These are phyloP conservation scores for Fusarium scirpi DNA, from an alignment of 2,329 filamentous ascomycete genomes.

Conservation along the genomic window DNA sequence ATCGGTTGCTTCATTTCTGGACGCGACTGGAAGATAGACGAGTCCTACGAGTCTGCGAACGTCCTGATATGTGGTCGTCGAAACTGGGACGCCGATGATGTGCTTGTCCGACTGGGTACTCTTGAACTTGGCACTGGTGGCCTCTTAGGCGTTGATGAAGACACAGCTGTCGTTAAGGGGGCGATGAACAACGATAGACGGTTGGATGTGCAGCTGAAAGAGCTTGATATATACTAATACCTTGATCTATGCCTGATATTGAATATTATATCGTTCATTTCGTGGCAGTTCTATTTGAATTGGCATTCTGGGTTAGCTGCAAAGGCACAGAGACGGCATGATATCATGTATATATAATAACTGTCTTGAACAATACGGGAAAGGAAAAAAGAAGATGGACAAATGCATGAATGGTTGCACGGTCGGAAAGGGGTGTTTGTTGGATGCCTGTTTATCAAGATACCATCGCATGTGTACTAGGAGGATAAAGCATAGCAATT, in stretches of 20 bases:
- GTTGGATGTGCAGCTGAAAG: conserved; percentile 47
- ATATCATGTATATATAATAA: conserved; percentile 36
- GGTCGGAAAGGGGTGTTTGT: conserved; percentile 32
- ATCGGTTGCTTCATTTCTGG: conserved; percentile 49
- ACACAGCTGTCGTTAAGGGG: conserved; percentile 46
- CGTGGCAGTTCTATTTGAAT: conserved; percentile 4
- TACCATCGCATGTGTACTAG: conserved; percentile 42
- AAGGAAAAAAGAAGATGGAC: conserved; percentile 11
- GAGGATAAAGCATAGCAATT: conserved; percentile 35
- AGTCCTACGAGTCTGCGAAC: conserved; percentile 46
- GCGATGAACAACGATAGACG: conserved; percentile 46
- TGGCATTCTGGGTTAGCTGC: conserved; percentile 6
- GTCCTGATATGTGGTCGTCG: conserved; percentile 48
- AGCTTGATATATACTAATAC: conserved; percentile 53
- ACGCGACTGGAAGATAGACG: conserved; percentile 48
- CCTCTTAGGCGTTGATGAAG: conserved; percentile 44
- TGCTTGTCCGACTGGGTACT: conserved; percentile 50
- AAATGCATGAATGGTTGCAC: conserved; percentile 22
- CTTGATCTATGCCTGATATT: background rate
- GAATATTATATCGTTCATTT: conserved; percentile 2
- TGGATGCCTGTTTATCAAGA: conserved; percentile 40
- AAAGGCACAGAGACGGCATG: background rate
- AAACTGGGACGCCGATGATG: conserved; percentile 45
- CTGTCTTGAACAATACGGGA: conserved; percentile 31
- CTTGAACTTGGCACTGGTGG: conserved; percentile 46